These are phyloP conservation scores for Rosa multiflora DNA, from an alignment of 306 rosid genomes.

Conservation along the genomic window DNA sequence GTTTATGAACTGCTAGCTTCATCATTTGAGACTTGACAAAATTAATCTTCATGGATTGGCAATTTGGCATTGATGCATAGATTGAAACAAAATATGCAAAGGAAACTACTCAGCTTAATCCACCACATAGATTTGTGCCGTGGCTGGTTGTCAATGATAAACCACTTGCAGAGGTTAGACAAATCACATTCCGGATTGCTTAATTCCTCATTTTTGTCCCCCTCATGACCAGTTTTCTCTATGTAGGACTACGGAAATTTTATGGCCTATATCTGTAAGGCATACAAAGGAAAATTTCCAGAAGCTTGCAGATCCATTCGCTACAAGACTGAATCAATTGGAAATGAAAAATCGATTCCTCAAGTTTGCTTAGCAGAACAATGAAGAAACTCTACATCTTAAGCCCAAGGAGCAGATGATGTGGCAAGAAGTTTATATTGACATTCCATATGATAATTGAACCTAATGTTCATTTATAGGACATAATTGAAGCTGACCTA, in stretches of 20 bases:
- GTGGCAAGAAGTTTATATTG: slow-evolving; percentile 1
- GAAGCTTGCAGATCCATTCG: slow-evolving; percentile 49
- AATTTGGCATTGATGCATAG: slow-evolving; percentile 28
- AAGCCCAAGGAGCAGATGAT: slow-evolving; percentile 7
- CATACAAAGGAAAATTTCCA: slow-evolving; percentile 53
- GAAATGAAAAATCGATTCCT: slow-evolving; percentile 23
- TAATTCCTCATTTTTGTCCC: slow-evolving; percentile 6
- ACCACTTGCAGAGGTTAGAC: slow-evolving; percentile 68
- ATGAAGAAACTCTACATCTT: slow-evolving; percentile 33
- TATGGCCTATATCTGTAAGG: slow-evolving; percentile 57
- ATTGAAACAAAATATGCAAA: slow-evolving; percentile 56
- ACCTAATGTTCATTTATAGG: not conserved
- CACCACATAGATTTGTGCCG: slow-evolving; percentile 73
- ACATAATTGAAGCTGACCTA: not conserved
- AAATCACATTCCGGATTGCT: not conserved
- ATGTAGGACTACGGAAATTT: slow-evolving; percentile 56
- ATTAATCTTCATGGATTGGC: not conserved
- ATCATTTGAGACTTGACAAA: not conserved
- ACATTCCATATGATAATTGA: not conserved
- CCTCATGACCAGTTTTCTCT: slow-evolving; percentile 11
- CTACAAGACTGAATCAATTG: slow-evolving; percentile 20
- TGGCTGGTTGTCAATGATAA: slow-evolving; percentile 78
- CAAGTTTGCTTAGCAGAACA: slow-evolving; percentile 40
- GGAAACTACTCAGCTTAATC: slow-evolving; percentile 65
- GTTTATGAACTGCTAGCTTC: not conserved